A percentile compares a stretch with the other conserved stretches of the same genome.
Evolutionary conservation across 495 filamentous ascomycete genomes (phyloP).

Genomic region (Hypoxylon fragiforme): DNA sequence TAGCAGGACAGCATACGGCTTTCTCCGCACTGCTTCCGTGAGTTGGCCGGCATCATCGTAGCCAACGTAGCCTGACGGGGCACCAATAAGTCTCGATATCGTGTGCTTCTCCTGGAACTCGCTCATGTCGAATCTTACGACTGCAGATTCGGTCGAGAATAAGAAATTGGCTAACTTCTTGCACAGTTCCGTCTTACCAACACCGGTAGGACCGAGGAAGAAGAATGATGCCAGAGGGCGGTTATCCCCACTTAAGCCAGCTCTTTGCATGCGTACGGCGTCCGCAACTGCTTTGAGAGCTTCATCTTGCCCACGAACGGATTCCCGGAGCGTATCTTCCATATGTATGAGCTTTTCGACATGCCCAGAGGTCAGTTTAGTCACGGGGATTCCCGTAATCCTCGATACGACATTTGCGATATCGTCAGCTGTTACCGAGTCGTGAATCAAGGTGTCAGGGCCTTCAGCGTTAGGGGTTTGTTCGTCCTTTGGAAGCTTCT

Average conservation of each 20-base stretch:
- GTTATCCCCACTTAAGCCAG: conserved; percentile 88
- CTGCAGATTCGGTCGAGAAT: conserved; percentile 87
- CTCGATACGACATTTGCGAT: conserved; percentile 90
- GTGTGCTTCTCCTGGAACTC: conserved; percentile 99
- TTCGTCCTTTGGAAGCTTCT: conserved; percentile 76
- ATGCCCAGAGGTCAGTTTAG: conserved; percentile 88
- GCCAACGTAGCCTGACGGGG: conserved; percentile 90
- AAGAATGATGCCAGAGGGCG: conserved; percentile 92
- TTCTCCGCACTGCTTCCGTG: conserved; percentile 91
- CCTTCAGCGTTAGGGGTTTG: conserved; percentile 40
- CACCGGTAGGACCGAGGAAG: conserved; percentile 95
- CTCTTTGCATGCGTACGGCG: conserved; percentile 91
- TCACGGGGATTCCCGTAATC: conserved; percentile 88
- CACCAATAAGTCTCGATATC: conserved; percentile 87
- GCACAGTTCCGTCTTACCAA: conserved; percentile 96
- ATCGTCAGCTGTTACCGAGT: conserved; percentile 90
- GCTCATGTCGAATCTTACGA: conserved; percentile 95
- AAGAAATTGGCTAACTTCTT: conserved; percentile 94
- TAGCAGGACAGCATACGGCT: conserved; percentile 91
- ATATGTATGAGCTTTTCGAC: conserved; percentile 90
- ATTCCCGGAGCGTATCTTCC: conserved; percentile 86
- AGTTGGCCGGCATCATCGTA: conserved; percentile 97
- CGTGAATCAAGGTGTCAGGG: conserved; percentile 73
- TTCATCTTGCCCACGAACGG: conserved; percentile 90
- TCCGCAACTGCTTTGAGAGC: conserved; percentile 88